A percentile compares a stretch with the other conserved stretches of the same genome.
These are phyloP conservation scores for Rhynchospora pubera DNA, from an alignment of 176 grass and related monocot genomes.

Conservation along the genomic window DNA sequence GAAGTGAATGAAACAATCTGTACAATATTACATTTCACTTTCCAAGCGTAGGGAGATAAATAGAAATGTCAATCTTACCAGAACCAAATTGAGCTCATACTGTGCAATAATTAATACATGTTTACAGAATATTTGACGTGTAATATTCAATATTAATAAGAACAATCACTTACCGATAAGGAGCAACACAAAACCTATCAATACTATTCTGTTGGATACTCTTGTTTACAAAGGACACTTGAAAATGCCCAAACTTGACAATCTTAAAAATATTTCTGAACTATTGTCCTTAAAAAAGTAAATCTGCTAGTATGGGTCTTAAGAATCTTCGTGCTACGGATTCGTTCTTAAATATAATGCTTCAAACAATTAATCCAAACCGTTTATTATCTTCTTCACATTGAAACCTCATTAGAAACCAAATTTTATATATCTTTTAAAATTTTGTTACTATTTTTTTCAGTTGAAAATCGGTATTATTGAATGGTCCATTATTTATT, in stretches of 20 bases:
- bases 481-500: no score
- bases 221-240: not conserved
- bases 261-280: not conserved
- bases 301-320: not conserved
- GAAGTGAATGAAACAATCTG: not conserved
- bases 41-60: not conserved
- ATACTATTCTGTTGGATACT: not conserved
- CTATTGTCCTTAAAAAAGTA: not conserved
- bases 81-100: not conserved
- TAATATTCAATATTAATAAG: not conserved
- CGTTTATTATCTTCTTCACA: no score
- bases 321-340: no score
- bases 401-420: no score
- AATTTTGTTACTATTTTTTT: no score
- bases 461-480: no score
- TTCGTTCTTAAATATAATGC: no score
- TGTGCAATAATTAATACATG: not conserved
- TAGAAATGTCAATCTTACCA: not conserved
- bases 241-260: not conserved
- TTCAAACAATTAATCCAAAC: no score
- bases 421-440: no score
- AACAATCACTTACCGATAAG: not conserved
- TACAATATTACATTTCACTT: not conserved
- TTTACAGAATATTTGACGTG: not conserved
- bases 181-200: not conserved